phyloP scores from a whole-genome alignment of 495 filamentous ascomycete species.

The Lasiosphaeria ovina region DNA sequence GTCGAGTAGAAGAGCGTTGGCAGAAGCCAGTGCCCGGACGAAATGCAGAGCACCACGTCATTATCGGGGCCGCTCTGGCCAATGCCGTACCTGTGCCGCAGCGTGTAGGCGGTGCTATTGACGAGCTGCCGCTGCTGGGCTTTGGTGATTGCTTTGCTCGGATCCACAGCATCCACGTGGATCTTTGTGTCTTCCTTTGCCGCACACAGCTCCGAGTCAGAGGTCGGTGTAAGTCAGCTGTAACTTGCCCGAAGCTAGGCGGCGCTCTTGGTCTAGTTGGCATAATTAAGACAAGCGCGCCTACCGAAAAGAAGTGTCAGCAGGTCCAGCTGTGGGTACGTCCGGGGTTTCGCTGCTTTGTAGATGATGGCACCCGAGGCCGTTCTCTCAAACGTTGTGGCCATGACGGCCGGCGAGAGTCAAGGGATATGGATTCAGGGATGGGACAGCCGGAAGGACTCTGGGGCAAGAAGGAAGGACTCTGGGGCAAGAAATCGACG shows the following conservation, averaged over 20 bases:
- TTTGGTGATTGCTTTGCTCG: constrained; percentile 48
- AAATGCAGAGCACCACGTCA: constrained; percentile 51
- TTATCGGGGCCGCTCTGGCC: constrained; percentile 45
- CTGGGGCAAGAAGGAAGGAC: no score
- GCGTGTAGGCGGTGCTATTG: constrained; percentile 44
- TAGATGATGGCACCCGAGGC: constrained; percentile 5
- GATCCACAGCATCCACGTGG: constrained; percentile 47
- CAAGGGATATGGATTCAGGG: no score
- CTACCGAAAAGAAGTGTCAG: background rate
- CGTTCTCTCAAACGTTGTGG: constrained; percentile 3
- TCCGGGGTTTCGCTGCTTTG: background rate
- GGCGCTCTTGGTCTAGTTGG: background rate
- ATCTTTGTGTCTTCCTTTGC: constrained; percentile 23
- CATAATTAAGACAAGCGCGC: background rate
- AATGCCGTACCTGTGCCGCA: constrained; percentile 48
- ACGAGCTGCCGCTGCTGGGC: constrained; percentile 40
- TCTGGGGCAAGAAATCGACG: no score
- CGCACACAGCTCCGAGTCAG: constrained; percentile 5
- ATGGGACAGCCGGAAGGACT: no score
- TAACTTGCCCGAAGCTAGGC: constrained; percentile 11
- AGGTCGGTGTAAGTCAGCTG: constrained; percentile 1
- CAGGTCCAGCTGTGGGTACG: constrained; percentile 1
- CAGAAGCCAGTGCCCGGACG: constrained; percentile 48
- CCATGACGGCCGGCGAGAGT: background rate
- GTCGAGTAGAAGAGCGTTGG: constrained; percentile 48